Evolutionary conservation across 768 basidiomycete species (phyloP).

Genomic region (Tulasnella sp.): DNA sequence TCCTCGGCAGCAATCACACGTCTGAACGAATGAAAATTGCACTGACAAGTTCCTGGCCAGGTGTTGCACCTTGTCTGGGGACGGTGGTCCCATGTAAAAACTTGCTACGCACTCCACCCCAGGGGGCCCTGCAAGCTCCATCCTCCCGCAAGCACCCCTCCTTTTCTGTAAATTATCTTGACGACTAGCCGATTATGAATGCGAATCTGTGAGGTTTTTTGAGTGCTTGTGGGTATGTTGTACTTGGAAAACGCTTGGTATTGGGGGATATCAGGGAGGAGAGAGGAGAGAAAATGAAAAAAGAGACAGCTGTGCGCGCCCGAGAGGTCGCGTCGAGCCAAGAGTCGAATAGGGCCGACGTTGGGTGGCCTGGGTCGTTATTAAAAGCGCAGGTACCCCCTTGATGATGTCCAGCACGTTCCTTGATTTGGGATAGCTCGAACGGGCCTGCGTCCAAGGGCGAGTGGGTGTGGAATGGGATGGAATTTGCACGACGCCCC

Average conservation of each 20-base stretch:
- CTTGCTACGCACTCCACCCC: slow-evolving; percentile 4
- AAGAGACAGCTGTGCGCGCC: background rate
- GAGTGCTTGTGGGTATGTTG: background rate
- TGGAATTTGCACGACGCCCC: background rate
- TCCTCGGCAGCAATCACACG: background rate
- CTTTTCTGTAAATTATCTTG: slow-evolving; percentile 5
- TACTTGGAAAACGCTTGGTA: slow-evolving; percentile 5
- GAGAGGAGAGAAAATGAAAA: background rate
- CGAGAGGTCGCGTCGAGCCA: slow-evolving; percentile 13
- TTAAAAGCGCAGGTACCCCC: slow-evolving; percentile 11
- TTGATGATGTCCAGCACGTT: background rate
- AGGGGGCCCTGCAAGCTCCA: background rate
- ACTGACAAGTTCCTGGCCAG: background rate
- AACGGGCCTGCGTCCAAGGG: slow-evolving; percentile 17
- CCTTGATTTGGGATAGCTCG: background rate
- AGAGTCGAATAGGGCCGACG: background rate
- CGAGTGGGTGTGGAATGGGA: slow-evolving; percentile 3
- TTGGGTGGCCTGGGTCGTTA: background rate
- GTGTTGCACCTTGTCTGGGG: slow-evolving; percentile 10
- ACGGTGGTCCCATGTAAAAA: background rate
- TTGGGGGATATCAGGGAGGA: slow-evolving; percentile 1
- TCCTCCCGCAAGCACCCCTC: background rate
- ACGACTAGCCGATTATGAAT: background rate
- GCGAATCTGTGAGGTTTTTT: background rate
- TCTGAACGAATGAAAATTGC: background rate